Conservation (phyloP, 768 basidiomycete species). For the Arthromyces matolae region DNA sequence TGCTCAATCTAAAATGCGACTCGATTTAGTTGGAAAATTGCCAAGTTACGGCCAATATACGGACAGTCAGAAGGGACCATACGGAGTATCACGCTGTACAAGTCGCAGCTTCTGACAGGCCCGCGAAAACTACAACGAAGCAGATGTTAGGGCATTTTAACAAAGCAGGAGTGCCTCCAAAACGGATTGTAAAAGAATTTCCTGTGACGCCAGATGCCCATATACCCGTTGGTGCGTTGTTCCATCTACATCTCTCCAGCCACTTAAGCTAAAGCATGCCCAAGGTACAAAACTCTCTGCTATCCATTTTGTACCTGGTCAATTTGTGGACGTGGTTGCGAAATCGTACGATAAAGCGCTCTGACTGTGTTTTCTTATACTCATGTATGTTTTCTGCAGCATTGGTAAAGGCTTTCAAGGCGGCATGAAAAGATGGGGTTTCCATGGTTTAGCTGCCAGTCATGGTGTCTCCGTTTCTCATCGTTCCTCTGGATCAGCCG, state of each 20-base stretch:
- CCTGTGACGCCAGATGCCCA: slow-evolving; percentile 86
- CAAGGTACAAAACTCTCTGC: slow-evolving; percentile 87
- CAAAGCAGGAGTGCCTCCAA: slow-evolving; percentile 78
- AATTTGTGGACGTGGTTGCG: slow-evolving; percentile 88
- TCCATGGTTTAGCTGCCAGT: slow-evolving; percentile 85
- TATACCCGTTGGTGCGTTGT: slow-evolving; percentile 74
- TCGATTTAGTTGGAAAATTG: slow-evolving; percentile 71
- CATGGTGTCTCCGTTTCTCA: slow-evolving; percentile 97
- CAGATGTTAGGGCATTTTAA: slow-evolving; percentile 89
- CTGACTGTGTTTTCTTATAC: neutral
- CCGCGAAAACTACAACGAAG: slow-evolving; percentile 64
- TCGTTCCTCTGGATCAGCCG: slow-evolving; percentile 89
- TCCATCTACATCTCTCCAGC: neutral
- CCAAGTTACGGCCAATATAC: slow-evolving; percentile 81
- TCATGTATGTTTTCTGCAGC: slow-evolving; percentile 35
- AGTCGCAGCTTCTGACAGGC: slow-evolving; percentile 78
- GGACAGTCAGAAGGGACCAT: slow-evolving; percentile 57
- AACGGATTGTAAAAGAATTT: slow-evolving; percentile 85
- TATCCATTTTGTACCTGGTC: slow-evolving; percentile 95
- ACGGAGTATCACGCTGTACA: slow-evolving; percentile 90
- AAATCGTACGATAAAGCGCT: slow-evolving; percentile 64
- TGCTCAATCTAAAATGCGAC: neutral
- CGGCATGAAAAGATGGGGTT: slow-evolving; percentile 94
- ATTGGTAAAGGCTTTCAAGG: slow-evolving; percentile 98
- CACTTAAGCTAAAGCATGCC: neutral